Conservation (phyloP, 2,329 filamentous ascomycete genomes). For the Proliferodiscus dingleyae region DNA sequence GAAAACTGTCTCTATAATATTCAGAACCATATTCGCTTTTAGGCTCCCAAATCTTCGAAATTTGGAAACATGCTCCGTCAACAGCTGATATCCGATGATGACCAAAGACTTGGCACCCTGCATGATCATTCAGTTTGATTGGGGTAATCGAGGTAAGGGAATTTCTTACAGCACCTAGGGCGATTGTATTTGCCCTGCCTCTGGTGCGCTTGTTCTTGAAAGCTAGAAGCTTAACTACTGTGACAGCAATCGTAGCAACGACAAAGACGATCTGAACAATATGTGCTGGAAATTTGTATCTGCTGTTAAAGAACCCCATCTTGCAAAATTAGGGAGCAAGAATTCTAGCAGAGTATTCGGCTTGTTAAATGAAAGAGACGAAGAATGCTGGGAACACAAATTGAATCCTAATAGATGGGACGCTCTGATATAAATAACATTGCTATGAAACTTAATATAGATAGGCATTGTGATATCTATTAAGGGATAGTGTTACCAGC, state of each 20-base stretch:
- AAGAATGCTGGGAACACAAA: no score
- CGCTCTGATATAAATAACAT: no score
- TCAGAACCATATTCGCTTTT: slow-evolving; percentile 39
- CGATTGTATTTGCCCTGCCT: slow-evolving; percentile 12
- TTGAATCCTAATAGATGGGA: no score
- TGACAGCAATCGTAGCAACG: slow-evolving; percentile 1
- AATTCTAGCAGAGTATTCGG: no score
- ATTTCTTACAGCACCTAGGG: slow-evolving; percentile 18
- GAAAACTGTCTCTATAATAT: slow-evolving; percentile 38
- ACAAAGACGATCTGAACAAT: slow-evolving; percentile 9
- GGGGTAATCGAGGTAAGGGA: background rate
- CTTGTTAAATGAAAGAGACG: no score
- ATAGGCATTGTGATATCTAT: no score
- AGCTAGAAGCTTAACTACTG: slow-evolving; percentile 6
- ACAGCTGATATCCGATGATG: slow-evolving; percentile 38
- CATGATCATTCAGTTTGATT: slow-evolving; percentile 1
- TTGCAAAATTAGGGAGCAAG: no score
- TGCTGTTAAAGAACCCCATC: slow-evolving; percentile 5
- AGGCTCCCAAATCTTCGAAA: slow-evolving; percentile 35
- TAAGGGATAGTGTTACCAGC: no score
- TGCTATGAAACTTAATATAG: no score
- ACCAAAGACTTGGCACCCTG: slow-evolving; percentile 36
- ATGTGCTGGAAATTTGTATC: slow-evolving; percentile 6
- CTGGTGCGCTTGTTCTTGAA: slow-evolving; percentile 1
- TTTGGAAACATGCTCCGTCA: slow-evolving; percentile 32